phyloP scores from a whole-genome alignment of 164 flowering plant genomes.

The Aristolochia fimbriata region DNA sequence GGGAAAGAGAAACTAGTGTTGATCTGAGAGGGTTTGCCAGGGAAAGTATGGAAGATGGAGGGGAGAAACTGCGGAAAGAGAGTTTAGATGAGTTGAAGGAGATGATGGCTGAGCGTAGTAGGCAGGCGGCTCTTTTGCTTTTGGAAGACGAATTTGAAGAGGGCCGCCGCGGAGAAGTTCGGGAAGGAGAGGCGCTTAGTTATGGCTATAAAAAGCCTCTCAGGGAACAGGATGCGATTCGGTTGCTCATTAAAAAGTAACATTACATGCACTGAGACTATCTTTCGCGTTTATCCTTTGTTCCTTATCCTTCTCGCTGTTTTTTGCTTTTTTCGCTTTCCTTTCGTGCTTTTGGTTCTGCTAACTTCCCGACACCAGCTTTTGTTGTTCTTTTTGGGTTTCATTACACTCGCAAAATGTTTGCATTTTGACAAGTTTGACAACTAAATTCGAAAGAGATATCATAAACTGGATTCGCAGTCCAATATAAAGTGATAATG shows the following conservation, averaged over 20 bases:
- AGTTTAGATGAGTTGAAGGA: constrained; percentile 55
- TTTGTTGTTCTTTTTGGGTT: background rate
- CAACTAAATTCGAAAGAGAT: no score
- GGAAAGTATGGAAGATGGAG: constrained; percentile 29
- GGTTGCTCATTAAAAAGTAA: constrained; percentile 61
- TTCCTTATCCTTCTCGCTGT: background rate
- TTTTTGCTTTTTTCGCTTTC: background rate
- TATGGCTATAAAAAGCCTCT: constrained; percentile 22
- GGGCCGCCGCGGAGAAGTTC: constrained; percentile 17
- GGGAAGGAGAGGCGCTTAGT: constrained; percentile 4
- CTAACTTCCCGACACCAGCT: background rate
- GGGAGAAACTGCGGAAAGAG: constrained; percentile 43
- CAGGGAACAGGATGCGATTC: constrained; percentile 39
- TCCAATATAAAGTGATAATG: no score
- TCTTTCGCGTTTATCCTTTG: no score
- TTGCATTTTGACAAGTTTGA: background rate
- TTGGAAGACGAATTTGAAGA: constrained; percentile 61
- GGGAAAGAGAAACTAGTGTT: constrained; percentile 54
- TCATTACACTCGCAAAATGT: no score
- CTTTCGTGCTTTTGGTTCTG: background rate
- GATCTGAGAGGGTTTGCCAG: constrained; percentile 38
- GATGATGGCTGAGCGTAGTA: constrained; percentile 41
- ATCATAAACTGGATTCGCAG: no score
- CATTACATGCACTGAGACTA: background rate
- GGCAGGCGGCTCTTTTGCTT: constrained; percentile 38